Evolutionary conservation across 257 asterid species (phyloP).

Genomic region (Plectranthus barbatus): DNA sequence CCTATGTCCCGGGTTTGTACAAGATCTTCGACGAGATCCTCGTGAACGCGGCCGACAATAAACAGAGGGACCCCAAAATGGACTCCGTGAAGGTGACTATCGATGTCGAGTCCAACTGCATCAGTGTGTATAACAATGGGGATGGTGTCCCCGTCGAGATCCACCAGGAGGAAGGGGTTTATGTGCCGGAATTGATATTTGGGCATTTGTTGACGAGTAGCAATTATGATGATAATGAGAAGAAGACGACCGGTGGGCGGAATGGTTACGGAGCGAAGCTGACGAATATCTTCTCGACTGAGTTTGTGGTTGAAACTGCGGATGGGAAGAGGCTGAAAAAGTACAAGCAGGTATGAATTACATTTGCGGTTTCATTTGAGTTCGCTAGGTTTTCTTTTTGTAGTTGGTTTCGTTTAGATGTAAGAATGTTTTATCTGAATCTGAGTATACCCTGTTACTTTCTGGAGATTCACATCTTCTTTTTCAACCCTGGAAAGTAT

Average conservation of each 20-base stretch:
- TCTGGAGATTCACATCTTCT: neutral
- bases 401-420: neutral
- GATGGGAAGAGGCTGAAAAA: constrained; percentile 76
- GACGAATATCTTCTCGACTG: constrained; percentile 82
- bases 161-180: constrained; percentile 94
- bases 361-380: neutral
- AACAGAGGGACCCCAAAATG: constrained; percentile 86
- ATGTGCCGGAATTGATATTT: constrained; percentile 92
- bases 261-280: constrained; percentile 96
- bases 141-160: constrained; percentile 97
- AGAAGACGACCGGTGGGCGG: constrained; percentile 96
- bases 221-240: constrained; percentile 77
- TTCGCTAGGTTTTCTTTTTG: neutral
- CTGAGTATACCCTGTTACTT: neutral
- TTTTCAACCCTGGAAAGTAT: neutral
- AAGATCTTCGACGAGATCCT: constrained; percentile 91
- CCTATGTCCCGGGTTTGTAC: constrained; percentile 86
- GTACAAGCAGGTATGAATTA: constrained; percentile 70
- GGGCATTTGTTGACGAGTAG: constrained; percentile 98
- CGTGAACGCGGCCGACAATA: constrained; percentile 91
- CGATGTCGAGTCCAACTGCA: constrained; percentile 50
- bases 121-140: constrained; percentile 80
- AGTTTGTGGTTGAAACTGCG: constrained; percentile 87
- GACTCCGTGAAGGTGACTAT: constrained; percentile 68
- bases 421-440: neutral